Conservation (phyloP, 2,329 filamentous ascomycete genomes). For the Emergomyces orientalis region DNA sequence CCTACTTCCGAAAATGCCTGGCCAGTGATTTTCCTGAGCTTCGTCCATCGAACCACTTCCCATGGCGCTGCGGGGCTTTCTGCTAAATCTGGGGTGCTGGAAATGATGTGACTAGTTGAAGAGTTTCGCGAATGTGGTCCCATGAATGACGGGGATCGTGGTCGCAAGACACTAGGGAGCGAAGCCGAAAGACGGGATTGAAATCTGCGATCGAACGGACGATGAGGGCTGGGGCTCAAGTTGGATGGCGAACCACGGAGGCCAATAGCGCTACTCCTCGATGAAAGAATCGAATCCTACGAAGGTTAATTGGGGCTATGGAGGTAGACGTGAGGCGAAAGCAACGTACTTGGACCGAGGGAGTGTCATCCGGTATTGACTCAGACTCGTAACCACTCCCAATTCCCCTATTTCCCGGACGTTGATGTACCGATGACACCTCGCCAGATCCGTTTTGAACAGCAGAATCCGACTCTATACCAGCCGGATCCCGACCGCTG, state of each 20-base stretch:
- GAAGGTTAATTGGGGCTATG: conserved; percentile 19
- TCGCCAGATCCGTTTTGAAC: conserved; percentile 14
- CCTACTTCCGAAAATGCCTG: conserved; percentile 90
- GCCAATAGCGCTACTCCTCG: conserved; percentile 63
- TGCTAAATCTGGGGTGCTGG: conserved; percentile 50
- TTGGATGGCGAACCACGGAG: conserved; percentile 58
- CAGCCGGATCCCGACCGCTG: conserved; percentile 19
- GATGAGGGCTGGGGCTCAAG: conserved; percentile 67
- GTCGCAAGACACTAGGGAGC: conserved; percentile 52
- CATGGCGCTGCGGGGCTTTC: conserved; percentile 74
- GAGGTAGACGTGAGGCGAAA: conserved; percentile 39
- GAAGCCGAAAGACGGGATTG: conserved; percentile 71
- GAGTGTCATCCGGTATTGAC: conserved; percentile 74
- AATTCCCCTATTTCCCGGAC: conserved; percentile 15
- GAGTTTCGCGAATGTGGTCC: conserved; percentile 69
- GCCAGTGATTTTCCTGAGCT: conserved; percentile 74
- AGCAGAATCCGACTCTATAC: background rate
- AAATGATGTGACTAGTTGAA: conserved; percentile 62
- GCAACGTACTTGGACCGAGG: conserved; percentile 64
- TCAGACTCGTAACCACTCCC: conserved; percentile 55
- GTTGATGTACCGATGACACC: conserved; percentile 20
- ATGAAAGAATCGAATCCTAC: conserved; percentile 47
- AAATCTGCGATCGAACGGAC: conserved; percentile 91
- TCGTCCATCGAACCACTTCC: conserved; percentile 97
- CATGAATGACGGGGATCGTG: conserved; percentile 67